These are phyloP conservation scores for Starmerella kuoi DNA, from an alignment of 805 yeast species.

Conservation along the genomic window DNA sequence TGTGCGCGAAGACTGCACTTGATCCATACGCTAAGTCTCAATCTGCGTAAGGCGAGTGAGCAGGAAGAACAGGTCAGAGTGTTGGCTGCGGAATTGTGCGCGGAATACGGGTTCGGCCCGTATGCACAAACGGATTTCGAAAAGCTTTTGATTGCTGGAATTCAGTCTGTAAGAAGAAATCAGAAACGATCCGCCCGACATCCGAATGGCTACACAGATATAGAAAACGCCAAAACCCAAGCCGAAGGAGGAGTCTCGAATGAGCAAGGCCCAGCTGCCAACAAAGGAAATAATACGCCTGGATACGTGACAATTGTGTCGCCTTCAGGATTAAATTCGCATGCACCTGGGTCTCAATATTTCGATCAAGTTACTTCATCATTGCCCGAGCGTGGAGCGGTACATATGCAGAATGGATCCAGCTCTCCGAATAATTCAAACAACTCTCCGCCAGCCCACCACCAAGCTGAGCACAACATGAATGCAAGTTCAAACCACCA, in stretches of 20 bases:
- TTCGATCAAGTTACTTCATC: not conserved
- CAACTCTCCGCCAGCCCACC: not conserved
- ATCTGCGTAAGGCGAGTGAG: conserved; percentile 73
- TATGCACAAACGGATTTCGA: conserved; percentile 63
- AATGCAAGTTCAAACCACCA: not conserved
- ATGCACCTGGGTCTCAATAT: not conserved
- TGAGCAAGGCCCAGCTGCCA: not conserved
- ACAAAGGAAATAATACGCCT: not conserved
- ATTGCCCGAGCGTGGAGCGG: not conserved
- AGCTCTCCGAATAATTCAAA: not conserved
- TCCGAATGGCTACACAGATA: conserved; percentile 6
- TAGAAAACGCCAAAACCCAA: not conserved
- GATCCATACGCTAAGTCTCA: conserved; percentile 58
- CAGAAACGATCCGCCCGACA: conserved; percentile 30
- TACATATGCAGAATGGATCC: not conserved
- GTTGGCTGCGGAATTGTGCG: conserved; percentile 65
- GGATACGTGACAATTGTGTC: not conserved
- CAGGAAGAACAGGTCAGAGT: conserved; percentile 71
- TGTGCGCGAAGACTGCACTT: conserved; percentile 82
- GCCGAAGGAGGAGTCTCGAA: not conserved
- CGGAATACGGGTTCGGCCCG: conserved; percentile 61
- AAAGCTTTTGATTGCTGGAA: conserved; percentile 80
- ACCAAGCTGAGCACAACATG: not conserved
- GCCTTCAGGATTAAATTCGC: not conserved
- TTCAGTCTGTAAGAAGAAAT: conserved; percentile 84